Base-by-base conservation (phyloP, 805 yeast genomes). In the Ogataea paraovalis region DNA sequence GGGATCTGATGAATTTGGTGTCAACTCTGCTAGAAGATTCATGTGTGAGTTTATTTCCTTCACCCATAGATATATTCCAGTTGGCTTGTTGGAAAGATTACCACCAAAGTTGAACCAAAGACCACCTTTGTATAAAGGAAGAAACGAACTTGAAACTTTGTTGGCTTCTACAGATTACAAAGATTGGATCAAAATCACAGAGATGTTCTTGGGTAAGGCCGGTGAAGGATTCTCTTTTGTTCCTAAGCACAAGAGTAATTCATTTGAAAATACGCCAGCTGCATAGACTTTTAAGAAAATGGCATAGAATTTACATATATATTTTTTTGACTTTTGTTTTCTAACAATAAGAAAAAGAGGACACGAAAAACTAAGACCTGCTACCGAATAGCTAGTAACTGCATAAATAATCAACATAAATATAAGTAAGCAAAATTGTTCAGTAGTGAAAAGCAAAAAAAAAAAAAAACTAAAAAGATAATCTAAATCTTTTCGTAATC, bases 1-100 rank as follows among this genome's bases (percentile, higher is more conserved):
- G 98, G 99, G 99, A 4, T 77, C 96, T 0, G 99, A 94, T 62
- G 96, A 88, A 58, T 92, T 84, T 65, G 99, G 99, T 37, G 78
- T 94, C 47, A 85, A 87, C 49, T 80, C 80, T 54, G 83, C 96
- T 13, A 82, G 99, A 67, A 75, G 98, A 59, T 94, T 80, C 67
- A 71, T 92, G 75, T 92, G 97, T 70, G 99, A 94, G 68, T 94
- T 89, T 66, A 73, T 94, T 62, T 86, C 96, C 42, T 94, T 94
- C 67, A 87, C 96, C 57, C 96, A 94, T 64, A 74, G 99, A 57
- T 94, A 94, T 65, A 80, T 92, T 45, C 99, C 99, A 7, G 83
- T 89, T 54, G 99, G 98, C 1, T 83, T 94, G 40, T 75, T 94
- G 56, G 98, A 91, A 65, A 77, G 83, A 61, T 73, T 85, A 55